Conservation (phyloP, 2,329 filamentous ascomycete genomes). For the Colletotrichum simmondsii region DNA sequence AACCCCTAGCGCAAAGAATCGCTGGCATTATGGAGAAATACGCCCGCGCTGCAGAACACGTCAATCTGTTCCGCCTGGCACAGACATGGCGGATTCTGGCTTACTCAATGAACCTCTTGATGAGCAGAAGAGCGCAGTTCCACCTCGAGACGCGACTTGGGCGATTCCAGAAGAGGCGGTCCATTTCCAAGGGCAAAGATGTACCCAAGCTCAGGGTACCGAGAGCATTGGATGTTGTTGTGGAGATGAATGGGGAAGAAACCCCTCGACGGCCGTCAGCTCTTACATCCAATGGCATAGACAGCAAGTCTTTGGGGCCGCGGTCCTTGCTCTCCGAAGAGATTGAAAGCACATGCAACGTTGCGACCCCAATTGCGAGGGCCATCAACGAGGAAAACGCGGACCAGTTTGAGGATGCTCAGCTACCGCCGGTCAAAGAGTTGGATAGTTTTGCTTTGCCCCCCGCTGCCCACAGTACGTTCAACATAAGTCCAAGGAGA, state of each 20-base stretch:
- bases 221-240: conserved; percentile 39
- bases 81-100: conserved; percentile 73
- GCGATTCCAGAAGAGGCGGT: conserved; percentile 46
- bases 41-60: conserved; percentile 66
- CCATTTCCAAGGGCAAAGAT: conserved; percentile 39
- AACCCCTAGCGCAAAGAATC: conserved; percentile 59
- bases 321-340: conserved; percentile 65
- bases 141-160: conserved; percentile 63
- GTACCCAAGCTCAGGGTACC: conserved; percentile 41
- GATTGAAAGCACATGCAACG: conserved; percentile 71
- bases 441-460: conserved; percentile 62
- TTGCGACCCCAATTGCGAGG: conserved; percentile 68
- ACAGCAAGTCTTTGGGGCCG: conserved; percentile 45
- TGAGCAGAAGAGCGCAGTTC: conserved; percentile 65
- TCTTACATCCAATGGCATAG: conserved; percentile 41
- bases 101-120: conserved; percentile 65
- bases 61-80: conserved; percentile 68
- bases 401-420: conserved; percentile 44
- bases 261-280: conserved; percentile 47
- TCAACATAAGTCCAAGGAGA: conserved; percentile 49
- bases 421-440: conserved; percentile 60
- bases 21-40: conserved; percentile 64
- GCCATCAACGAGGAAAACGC: conserved; percentile 55
- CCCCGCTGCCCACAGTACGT: conserved; percentile 54
- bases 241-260: conserved; percentile 46